Evolutionary conservation across 2,329 filamentous ascomycete genomes (phyloP).

Genomic region (Botrytis squamosa): DNA sequence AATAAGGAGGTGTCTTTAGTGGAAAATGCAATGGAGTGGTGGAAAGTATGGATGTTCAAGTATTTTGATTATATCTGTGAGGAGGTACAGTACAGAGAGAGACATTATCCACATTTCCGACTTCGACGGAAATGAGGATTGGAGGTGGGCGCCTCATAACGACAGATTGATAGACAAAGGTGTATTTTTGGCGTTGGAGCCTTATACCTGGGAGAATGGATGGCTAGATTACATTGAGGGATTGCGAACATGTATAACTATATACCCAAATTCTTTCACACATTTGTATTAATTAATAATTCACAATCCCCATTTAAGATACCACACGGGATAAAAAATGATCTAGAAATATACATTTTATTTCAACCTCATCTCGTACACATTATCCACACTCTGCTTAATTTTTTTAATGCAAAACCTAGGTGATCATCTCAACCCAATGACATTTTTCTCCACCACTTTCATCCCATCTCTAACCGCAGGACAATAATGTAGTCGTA

Average conservation of each 20-base stretch:
- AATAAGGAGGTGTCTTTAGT: not conserved
- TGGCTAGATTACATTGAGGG: not conserved
- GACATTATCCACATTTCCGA: not conserved
- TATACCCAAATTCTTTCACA: not conserved
- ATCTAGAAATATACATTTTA: conserved; percentile 11
- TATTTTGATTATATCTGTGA: not conserved
- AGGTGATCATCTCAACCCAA: conserved; percentile 34
- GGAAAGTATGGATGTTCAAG: not conserved
- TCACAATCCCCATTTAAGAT: not conserved
- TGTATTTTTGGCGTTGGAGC: not conserved
- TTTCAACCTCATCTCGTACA: not conserved
- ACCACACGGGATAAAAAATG: not conserved
- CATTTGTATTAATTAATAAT: not conserved
- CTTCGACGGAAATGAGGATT: not conserved
- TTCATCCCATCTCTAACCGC: conserved; percentile 75
- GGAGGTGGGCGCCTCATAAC: too few relatives aligned
- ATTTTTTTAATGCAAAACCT: not conserved
- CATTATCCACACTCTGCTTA: not conserved
- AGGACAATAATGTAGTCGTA: conserved; percentile 83
- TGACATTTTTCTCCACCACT: conserved; percentile 61
- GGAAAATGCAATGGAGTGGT: not conserved
- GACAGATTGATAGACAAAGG: not conserved
- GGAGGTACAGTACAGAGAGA: not conserved
- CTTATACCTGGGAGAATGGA: not conserved
- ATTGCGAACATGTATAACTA: not conserved